These are phyloP conservation scores for Clonostachys solani DNA, from an alignment of 2,329 filamentous ascomycete species.

Conservation along the genomic window DNA sequence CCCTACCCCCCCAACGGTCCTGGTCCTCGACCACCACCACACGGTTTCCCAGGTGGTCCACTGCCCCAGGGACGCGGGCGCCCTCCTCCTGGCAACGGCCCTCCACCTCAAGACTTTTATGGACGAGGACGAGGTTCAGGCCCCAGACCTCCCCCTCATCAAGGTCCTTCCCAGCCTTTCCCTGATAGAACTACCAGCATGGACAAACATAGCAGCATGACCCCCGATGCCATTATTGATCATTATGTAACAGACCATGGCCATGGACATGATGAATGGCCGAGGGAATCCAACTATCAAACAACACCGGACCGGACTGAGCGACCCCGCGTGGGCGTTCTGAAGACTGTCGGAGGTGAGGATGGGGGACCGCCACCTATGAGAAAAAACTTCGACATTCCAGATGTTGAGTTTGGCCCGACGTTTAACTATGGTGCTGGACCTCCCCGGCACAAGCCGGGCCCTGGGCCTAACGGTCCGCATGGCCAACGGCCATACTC, in stretches of 20 bases:
- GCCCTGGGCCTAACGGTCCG: constrained; percentile 2
- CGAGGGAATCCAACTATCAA: not conserved
- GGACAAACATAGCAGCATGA: constrained; percentile 19
- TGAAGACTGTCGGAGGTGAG: constrained; percentile 69
- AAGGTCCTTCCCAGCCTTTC: constrained; percentile 16
- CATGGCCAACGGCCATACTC: constrained; percentile 20
- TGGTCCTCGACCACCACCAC: constrained; percentile 6
- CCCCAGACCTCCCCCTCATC: constrained; percentile 17
- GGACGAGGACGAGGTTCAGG: constrained; percentile 9
- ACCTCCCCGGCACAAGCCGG: constrained; percentile 15
- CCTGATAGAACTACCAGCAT: constrained; percentile 13
- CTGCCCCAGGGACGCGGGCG: not conserved
- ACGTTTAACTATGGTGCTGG: constrained; percentile 62
- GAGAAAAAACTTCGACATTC: constrained; percentile 49
- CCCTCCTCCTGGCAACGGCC: constrained; percentile 4
- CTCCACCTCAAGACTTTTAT: constrained; percentile 2
- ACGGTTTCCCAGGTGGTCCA: constrained; percentile 1
- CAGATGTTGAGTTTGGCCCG: constrained; percentile 79
- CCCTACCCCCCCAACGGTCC: constrained; percentile 14
- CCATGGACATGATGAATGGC: constrained; percentile 9
- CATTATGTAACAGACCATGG: constrained; percentile 25
- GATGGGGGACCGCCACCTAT: constrained; percentile 19
- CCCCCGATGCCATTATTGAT: constrained; percentile 31
- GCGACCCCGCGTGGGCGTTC: constrained; percentile 70
- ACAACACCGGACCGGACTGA: not conserved